Evolutionary conservation across 495 filamentous ascomycete species (phyloP).

Genomic region (Trypethelium eluteriae): DNA sequence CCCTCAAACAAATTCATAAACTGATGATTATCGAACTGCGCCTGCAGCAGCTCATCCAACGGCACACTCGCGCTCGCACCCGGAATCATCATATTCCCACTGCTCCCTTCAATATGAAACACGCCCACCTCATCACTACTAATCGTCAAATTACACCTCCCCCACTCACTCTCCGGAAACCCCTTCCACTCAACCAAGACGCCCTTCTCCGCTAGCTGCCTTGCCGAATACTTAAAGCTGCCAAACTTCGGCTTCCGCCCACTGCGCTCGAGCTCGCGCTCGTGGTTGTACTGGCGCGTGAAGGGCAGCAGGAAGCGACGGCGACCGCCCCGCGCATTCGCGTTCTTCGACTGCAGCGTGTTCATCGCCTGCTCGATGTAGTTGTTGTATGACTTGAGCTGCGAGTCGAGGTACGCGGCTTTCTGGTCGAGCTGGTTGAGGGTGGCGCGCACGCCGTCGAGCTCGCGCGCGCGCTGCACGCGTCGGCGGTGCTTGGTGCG

Average conservation of each 20-base stretch:
- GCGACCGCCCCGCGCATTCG: slow-evolving; percentile 62
- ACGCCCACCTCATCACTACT: slow-evolving; percentile 90
- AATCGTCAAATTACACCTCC: slow-evolving; percentile 87
- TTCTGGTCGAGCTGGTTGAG: slow-evolving; percentile 82
- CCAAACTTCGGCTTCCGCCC: slow-evolving; percentile 95
- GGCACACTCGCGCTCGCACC: slow-evolving; percentile 85
- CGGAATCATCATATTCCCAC: slow-evolving; percentile 89
- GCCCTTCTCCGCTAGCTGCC: slow-evolving; percentile 82
- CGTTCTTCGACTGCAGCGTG: slow-evolving; percentile 81
- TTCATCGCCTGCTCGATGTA: slow-evolving; percentile 99
- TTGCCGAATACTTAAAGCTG: slow-evolving; percentile 90
- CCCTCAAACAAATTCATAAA: slow-evolving; percentile 85
- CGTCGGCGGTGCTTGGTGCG: slow-evolving; percentile 89
- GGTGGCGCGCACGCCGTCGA: slow-evolving; percentile 81
- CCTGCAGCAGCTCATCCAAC: slow-evolving; percentile 89
- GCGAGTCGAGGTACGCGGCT: slow-evolving; percentile 82
- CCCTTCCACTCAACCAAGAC: slow-evolving; percentile 85
- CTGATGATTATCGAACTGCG: slow-evolving; percentile 92
- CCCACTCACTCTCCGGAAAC: slow-evolving; percentile 77
- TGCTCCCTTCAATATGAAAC: slow-evolving; percentile 85
- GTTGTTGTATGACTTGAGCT: slow-evolving; percentile 95
- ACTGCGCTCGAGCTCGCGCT: slow-evolving; percentile 81
- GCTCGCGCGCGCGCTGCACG: slow-evolving; percentile 80
- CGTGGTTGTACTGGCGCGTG: slow-evolving; percentile 97
- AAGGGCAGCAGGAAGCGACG: slow-evolving; percentile 93